Base-by-base conservation (phyloP, 139 green algal species). In the Microglena sp. region DNA sequence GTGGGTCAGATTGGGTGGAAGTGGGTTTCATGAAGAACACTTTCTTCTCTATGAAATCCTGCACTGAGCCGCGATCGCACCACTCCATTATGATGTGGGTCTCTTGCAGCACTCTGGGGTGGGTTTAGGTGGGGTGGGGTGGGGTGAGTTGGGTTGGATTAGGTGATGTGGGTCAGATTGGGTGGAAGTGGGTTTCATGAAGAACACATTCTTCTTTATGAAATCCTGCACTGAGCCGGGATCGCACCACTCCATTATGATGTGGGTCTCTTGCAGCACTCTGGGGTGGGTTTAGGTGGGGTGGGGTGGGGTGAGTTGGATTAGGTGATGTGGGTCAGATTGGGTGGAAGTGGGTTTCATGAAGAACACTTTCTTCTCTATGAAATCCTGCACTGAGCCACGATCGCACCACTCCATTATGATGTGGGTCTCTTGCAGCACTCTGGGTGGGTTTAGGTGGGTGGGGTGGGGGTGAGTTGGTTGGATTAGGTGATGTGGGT, bases 181-280 rank as follows among this genome's bases (percentile, higher is more conserved):
- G 8, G 29, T 31, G 31, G 8, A 24, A 6, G 29, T 27, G 29
- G 40, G 29, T 7, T 64, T 11, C 28, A 45, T 8, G 15, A 11
- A 18, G 53, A 84, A 80, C 28, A 67, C 34, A 2, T 71, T 69
- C 55, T 84, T 62, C 45, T 77, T 45, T 33, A 85, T 77, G 3
- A 80, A 70, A 33, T 82, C 80, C 57, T 79, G 74, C 62, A 89
- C 50, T 2, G 60, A 79, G 4, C 82, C 82, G 8, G 56, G 34
- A 55, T 85, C 76, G 53, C 82, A 88, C 40, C 66, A 84, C 74
- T 88, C 82, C 78, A 88, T 85, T 15, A 88, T 67, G 53, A 88
- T 81, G 64, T 76, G 79, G 18, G 77, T 83, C 34, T 88, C 73
- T 60, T 84, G 76, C 27, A 83, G 32, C 34, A 78, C 71, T 18